Evolutionary conservation across 2,329 filamentous ascomycete species (phyloP).

Genomic region (Sporothrix globosa): DNA sequence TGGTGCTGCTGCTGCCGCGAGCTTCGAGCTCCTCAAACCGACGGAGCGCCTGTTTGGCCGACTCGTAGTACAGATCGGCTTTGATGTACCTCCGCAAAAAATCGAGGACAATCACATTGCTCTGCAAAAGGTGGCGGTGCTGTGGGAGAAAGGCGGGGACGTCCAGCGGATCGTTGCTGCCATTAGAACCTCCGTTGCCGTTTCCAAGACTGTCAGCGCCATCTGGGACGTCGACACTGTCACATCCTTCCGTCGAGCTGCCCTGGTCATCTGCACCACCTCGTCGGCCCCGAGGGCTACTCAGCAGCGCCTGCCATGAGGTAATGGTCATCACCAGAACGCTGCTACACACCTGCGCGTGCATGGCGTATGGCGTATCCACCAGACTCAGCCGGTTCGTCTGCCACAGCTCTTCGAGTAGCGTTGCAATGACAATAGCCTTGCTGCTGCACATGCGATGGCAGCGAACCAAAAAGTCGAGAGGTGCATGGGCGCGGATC

Average conservation of each 20-base stretch:
- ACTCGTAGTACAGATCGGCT: slow-evolving; percentile 32
- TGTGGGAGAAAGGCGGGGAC: background rate
- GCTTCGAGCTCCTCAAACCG: slow-evolving; percentile 29
- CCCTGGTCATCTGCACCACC: background rate
- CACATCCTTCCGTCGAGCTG: background rate
- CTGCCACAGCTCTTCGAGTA: slow-evolving; percentile 29
- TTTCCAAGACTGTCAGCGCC: background rate
- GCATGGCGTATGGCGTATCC: slow-evolving; percentile 33
- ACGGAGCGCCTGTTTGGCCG: slow-evolving; percentile 29
- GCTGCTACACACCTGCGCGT: slow-evolving; percentile 33
- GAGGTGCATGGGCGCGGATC: slow-evolving; percentile 32
- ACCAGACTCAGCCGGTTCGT: slow-evolving; percentile 26
- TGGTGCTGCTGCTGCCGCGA: too few species aligned
- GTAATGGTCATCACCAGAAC: slow-evolving; percentile 31
- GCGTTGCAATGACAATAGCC: slow-evolving; percentile 24
- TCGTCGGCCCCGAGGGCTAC: background rate
- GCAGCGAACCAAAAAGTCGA: slow-evolving; percentile 27
- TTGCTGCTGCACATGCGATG: slow-evolving; percentile 31
- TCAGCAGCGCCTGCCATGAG: slow-evolving; percentile 32
- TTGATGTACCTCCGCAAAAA: slow-evolving; percentile 30
- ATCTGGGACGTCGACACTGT: background rate
- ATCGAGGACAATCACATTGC: slow-evolving; percentile 29
- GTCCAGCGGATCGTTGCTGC: background rate
- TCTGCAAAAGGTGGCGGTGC: slow-evolving; percentile 27
- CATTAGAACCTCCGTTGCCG: too few species aligned